Conservation (phyloP, 1,284 basidiomycete genomes). For the Pterulicium gracile region DNA sequence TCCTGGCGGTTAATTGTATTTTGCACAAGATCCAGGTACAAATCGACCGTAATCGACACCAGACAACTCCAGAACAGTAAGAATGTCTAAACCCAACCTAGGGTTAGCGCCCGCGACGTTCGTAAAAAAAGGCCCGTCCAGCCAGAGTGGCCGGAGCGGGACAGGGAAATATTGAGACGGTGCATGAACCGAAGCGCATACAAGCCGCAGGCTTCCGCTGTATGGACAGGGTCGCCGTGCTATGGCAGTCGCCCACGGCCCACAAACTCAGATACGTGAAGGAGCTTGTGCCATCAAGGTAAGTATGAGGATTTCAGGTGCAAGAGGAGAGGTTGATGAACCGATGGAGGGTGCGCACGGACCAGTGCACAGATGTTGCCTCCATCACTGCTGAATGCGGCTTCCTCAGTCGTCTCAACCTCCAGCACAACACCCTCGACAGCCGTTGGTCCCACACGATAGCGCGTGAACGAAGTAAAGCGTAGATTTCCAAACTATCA, state of each 20-base stretch:
- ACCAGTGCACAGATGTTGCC: background rate
- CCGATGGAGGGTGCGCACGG: background rate
- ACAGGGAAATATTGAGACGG: constrained; percentile 64
- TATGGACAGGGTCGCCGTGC: constrained; percentile 62
- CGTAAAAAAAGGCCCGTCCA: constrained; percentile 32
- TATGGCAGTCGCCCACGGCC: constrained; percentile 41
- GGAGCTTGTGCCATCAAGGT: constrained; percentile 30
- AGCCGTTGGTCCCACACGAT: too few relatives aligned
- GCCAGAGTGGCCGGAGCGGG: constrained; percentile 46
- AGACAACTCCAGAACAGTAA: too few relatives aligned
- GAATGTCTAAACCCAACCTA: constrained; percentile 12
- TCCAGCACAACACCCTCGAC: too few relatives aligned
- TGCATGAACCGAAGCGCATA: constrained; percentile 59
- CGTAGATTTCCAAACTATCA: too few relatives aligned
- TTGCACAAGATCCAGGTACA: too few relatives aligned
- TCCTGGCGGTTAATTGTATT: too few relatives aligned
- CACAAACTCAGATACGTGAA: constrained; percentile 32
- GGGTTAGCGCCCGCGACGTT: constrained; percentile 25
- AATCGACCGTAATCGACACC: too few relatives aligned
- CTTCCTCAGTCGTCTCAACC: too few relatives aligned
- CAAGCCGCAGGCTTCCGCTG: constrained; percentile 43
- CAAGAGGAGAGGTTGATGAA: background rate
- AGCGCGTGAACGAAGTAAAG: too few relatives aligned
- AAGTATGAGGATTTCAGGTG: constrained; percentile 25
- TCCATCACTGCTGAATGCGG: too few relatives aligned